Evolutionary conservation across 2,329 filamentous ascomycete species (phyloP), one percentile per base, ranked within the genome.

Genomic region (Diaporthe longicolla): DNA sequence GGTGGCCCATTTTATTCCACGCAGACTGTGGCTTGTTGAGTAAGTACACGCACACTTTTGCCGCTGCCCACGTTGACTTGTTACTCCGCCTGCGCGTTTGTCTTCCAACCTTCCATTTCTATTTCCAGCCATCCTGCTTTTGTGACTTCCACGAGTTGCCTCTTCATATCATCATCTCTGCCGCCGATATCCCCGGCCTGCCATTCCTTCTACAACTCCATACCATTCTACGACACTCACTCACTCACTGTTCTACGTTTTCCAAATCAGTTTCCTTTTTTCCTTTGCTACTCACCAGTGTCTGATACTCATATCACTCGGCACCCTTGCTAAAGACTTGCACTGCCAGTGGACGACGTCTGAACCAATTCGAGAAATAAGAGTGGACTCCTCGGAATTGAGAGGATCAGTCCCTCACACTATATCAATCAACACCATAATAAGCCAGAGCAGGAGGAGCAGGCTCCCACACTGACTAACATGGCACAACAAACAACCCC

Each of bases 11-110:
- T 54, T 45, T 45, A 59, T 73, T 70, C 59, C 73, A 69, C 69
- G 58, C 52, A 65, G 43, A 50, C 73, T 61, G 73, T 74, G 73
- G 73, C 73, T 74, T 66, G 58, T 72, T 59, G 48, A 59, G 73
- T 55, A 68, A 69, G 73, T 73, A 54, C 61, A 65, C 63, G 70
- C 73, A 74, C n/a, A 65, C 29, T 1, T 63, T 68, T 72, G 59
- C 63, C 48, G 37, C 58, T 73, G 54, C 26, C 45, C 29, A 55
- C 57, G 45, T 58, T 52, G 32, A 68, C 48, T 40, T 70, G 21
- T 52, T 15, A 35, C 57, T 40, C 50, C 43, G 55, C 57, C 48
- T 61, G 24, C 35, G 24, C 37, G 50, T n/a, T 37, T n/a, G 40
- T 11, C 35, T 68, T 68, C 63, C 29, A 68, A 68, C 32, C 29